phyloP scores from a whole-genome alignment of 768 basidiomycete species.

The Mycena vitilis region DNA sequence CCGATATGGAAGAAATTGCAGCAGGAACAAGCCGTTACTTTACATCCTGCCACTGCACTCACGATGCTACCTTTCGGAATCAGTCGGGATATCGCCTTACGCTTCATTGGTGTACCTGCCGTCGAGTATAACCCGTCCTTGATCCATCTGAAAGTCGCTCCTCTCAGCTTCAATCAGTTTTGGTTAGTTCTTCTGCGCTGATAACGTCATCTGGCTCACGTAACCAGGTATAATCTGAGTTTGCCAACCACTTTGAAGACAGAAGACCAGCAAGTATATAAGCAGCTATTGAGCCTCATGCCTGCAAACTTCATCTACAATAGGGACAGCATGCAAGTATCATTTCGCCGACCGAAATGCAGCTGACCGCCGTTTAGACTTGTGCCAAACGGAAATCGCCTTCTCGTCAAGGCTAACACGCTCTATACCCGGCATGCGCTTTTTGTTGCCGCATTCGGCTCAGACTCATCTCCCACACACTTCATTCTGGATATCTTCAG shows the following conservation, averaged over 20 bases:
- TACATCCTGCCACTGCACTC: conserved; percentile 35
- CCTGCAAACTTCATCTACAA: conserved; percentile 24
- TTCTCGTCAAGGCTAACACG: conserved; percentile 40
- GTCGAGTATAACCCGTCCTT: conserved; percentile 24
- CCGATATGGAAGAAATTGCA: conserved; percentile 48
- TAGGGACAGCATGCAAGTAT: conserved; percentile 21
- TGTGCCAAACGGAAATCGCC: conserved; percentile 47
- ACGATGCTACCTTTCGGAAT: conserved; percentile 40
- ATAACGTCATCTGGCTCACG: not conserved
- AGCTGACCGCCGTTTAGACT: conserved; percentile 23
- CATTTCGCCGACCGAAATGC: not conserved
- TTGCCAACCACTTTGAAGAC: conserved; percentile 23
- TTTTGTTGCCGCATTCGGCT: conserved; percentile 51
- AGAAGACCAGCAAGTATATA: conserved; percentile 30
- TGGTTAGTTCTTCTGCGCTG: conserved; percentile 9
- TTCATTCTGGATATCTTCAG: conserved; percentile 48
- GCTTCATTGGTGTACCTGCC: conserved; percentile 25
- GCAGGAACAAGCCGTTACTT: conserved; percentile 8
- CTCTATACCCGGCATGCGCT: conserved; percentile 51
- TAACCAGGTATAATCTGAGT: conserved; percentile 25
- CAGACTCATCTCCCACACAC: conserved; percentile 37
- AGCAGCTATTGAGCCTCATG: conserved; percentile 26
- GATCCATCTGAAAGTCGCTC: conserved; percentile 25
- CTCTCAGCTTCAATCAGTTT: conserved; percentile 31
- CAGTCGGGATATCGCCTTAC: conserved; percentile 14